phyloP scores from a whole-genome alignment of 768 basidiomycete genomes.

The Ephemerocybe angulata region DNA sequence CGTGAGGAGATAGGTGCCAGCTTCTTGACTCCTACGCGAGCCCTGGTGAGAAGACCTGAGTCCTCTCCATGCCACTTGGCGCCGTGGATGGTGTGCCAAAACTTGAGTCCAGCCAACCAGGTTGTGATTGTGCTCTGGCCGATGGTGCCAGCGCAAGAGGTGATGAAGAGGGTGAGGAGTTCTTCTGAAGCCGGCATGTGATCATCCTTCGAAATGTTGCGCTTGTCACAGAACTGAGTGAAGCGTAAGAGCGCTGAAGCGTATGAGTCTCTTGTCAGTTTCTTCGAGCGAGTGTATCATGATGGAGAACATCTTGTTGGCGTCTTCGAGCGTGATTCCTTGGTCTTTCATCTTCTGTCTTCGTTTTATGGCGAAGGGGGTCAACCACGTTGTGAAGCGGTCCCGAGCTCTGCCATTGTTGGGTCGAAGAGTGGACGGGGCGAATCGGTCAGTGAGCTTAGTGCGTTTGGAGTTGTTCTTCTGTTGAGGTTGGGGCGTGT shows the following conservation, averaged over 20 bases:
- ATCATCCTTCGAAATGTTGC: conserved; percentile 17
- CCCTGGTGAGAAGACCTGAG: conserved; percentile 18
- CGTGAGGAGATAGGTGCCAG: not conserved
- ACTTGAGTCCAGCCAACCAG: conserved; percentile 27
- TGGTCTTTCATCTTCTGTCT: too few species aligned
- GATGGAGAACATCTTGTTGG: too few species aligned
- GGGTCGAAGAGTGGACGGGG: too few species aligned
- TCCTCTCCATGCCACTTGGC: conserved; percentile 27
- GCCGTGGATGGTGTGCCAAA: conserved; percentile 33
- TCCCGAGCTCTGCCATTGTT: too few species aligned
- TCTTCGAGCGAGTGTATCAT: too few species aligned
- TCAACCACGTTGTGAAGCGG: not conserved
- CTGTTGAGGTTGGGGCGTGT: too few species aligned
- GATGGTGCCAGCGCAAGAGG: conserved; percentile 11
- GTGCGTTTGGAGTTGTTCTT: too few species aligned
- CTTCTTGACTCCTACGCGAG: conserved; percentile 8
- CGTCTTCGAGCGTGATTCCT: too few species aligned
- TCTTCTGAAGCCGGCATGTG: conserved; percentile 27
- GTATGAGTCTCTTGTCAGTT: conserved; percentile 27
- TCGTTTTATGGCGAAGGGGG: not conserved
- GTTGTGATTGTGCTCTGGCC: conserved; percentile 22
- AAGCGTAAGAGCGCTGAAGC: conserved; percentile 28
- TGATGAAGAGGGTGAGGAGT: conserved; percentile 26
- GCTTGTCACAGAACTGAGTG: conserved; percentile 28
- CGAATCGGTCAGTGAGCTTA: too few species aligned